These are phyloP conservation scores for Raffaelea ambrosiae DNA, from an alignment of 2,329 filamentous ascomycete genomes.

Conservation along the genomic window DNA sequence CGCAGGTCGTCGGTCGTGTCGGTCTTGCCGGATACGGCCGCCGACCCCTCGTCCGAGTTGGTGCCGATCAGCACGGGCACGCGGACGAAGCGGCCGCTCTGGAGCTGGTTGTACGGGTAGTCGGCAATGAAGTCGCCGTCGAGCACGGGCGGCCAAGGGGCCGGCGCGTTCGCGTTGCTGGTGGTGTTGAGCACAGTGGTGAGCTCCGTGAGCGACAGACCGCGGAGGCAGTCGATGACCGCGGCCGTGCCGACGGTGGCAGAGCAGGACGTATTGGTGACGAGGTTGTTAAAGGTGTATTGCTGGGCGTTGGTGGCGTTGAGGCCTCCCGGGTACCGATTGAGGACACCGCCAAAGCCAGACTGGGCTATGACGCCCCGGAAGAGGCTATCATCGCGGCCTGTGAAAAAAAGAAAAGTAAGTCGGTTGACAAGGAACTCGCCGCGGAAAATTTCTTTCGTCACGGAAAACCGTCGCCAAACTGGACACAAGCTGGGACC, in stretches of 20 bases:
- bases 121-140: conserved; percentile 34
- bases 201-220: conserved; percentile 21
- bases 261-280: conserved; percentile 4
- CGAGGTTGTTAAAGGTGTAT: conserved; percentile 14
- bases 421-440: no score
- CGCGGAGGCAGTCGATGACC: conserved; percentile 20
- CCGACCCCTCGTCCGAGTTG: conserved; percentile 55
- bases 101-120: conserved; percentile 41
- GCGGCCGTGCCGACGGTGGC: neutral
- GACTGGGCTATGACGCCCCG: conserved; percentile 34
- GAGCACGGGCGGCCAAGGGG: conserved; percentile 17
- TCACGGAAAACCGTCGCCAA: no score
- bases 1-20: conserved; percentile 57
- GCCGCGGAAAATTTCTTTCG: no score
- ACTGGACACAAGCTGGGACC: no score
- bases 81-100: conserved; percentile 50
- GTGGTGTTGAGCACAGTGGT: conserved; percentile 10
- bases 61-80: conserved; percentile 50
- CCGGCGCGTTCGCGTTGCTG: conserved; percentile 12
- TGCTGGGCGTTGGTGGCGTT: conserved; percentile 19
- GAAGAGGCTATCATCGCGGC: conserved; percentile 41
- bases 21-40: conserved; percentile 45
- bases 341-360: conserved; percentile 7
- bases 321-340: conserved; percentile 23
- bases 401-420: no score